A percentile compares a stretch with the other conserved stretches of the same genome.
Conservation (phyloP, 140 eudicot genomes). For the Cichorium intybus region DNA sequence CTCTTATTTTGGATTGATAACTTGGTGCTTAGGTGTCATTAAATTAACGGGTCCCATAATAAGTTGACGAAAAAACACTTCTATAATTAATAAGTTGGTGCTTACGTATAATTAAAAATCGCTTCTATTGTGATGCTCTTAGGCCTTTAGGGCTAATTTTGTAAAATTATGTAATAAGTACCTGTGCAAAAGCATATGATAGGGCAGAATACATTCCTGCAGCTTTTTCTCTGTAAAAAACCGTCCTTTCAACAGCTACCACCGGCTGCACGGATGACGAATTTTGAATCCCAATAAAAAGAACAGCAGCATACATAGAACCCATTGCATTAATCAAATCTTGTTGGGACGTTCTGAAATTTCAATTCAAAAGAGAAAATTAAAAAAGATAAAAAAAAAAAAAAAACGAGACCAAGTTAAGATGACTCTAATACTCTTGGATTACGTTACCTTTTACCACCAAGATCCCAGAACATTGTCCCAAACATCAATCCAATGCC, state of each 20-base stretch:
- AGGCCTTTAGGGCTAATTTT: too few species aligned
- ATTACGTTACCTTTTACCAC: slow-evolving; percentile 38
- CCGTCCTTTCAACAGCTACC: slow-evolving; percentile 58
- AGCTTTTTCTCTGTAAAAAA: slow-evolving; percentile 62
- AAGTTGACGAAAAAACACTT: too few species aligned
- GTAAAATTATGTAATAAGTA: not conserved
- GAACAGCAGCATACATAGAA: slow-evolving; percentile 58
- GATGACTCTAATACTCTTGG: not conserved
- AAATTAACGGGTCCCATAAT: too few species aligned
- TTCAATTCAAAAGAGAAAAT: not conserved
- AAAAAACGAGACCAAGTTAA: not conserved
- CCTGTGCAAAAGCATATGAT: slow-evolving; percentile 75
- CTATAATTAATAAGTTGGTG: too few species aligned
- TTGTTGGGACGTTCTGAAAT: slow-evolving; percentile 25
- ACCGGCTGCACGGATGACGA: slow-evolving; percentile 68
- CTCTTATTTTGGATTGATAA: too few species aligned
- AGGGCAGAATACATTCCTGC: slow-evolving; percentile 74
- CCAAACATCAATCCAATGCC: slow-evolving; percentile 47
- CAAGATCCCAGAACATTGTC: slow-evolving; percentile 62
- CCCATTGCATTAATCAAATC: slow-evolving; percentile 66
- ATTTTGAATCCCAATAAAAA: slow-evolving; percentile 55
- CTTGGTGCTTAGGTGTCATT: not conserved
- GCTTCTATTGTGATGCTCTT: too few species aligned
- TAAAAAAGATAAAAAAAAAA: not conserved
- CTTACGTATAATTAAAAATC: too few species aligned